Evolutionary conservation across 345 rosid species (phyloP), one percentile per base, ranked within the genome.

Genomic region (Eucalyptus cladocalyx): DNA sequence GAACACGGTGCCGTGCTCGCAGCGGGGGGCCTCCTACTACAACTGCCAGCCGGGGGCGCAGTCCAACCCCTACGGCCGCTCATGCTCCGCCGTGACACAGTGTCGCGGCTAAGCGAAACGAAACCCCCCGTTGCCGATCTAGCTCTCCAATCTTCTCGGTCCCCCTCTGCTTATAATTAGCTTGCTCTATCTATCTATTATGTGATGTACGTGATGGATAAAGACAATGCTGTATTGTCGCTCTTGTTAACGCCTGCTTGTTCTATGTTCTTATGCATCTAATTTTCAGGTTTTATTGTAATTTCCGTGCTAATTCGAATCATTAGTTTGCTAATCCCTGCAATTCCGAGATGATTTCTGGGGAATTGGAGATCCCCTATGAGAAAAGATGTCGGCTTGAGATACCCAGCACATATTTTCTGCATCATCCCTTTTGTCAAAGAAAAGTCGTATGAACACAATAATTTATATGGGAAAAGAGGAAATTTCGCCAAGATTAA

Each of bases 11-110:
- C 99, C 99, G 17, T 97, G 99, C 92, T 95, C 97, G 9, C 94
- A 48, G 88, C 94, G 97, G 93, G 99, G 99, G 49, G 96, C 97
- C 1, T 96, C 99, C 37, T 97, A 97, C 92, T 97, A 97, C 90
- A 97, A 97, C 91, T 97, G 99, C 90, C 91, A 89, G 89, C 87
- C 91, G 7, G 98, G 99, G 1, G 88, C 69, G 9, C 86, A 93
- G 89, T 96, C 98, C 69, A 97, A 97, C 90, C 98, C 98, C 49
- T 97, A 96, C 88, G 88, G 37, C 88, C 96, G 99, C 81, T 97
- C 98, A 34, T 97, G 99, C 94, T 94, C 93, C 80, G 81, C 94
- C 34, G 94, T 97, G 86, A 90, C 98, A 88, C 96, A 94, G 53
- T 97, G 99, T 91, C 94, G 98, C 34, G 89, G 95, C 83, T 95